These are phyloP conservation scores for Seminavis robusta DNA, from an alignment of 108 stramenopile species.

Conservation along the genomic window DNA sequence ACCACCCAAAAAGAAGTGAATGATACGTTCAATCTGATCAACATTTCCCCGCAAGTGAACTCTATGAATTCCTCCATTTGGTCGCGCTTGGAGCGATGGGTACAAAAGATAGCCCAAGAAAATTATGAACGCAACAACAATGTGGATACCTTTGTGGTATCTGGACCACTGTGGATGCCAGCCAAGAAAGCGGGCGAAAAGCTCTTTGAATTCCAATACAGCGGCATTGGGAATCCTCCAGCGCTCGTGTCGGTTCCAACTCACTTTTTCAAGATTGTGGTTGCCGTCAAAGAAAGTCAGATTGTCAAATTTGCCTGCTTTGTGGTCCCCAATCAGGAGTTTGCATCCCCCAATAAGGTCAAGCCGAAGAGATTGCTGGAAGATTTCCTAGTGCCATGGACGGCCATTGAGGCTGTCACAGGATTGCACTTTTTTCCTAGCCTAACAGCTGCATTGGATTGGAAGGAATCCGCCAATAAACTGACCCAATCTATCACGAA, in stretches of 20 bases:
- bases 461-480: slow-evolving; percentile 21
- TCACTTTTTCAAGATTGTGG: slow-evolving; percentile 83
- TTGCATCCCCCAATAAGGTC: not conserved
- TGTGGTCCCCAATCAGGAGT: slow-evolving; percentile 68
- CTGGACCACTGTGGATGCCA: slow-evolving; percentile 82
- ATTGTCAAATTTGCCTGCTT: slow-evolving; percentile 72
- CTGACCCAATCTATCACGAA: too few species aligned
- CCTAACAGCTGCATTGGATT: slow-evolving; percentile 13
- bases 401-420: slow-evolving; percentile 74
- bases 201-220: slow-evolving; percentile 51
- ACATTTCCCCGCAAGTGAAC: slow-evolving; percentile 64
- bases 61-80: slow-evolving; percentile 60
- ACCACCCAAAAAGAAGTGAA: slow-evolving; percentile 5
- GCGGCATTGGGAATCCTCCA: slow-evolving; percentile 65
- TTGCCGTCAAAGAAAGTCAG: slow-evolving; percentile 17
- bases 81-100: slow-evolving; percentile 52
- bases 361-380: slow-evolving; percentile 26
- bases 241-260: slow-evolving; percentile 74
- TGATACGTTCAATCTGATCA: slow-evolving; percentile 67
- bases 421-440: slow-evolving; percentile 76
- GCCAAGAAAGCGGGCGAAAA: slow-evolving; percentile 8
- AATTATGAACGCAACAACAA: not conserved
- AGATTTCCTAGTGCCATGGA: slow-evolving; percentile 72
- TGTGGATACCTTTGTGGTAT: slow-evolving; percentile 51
- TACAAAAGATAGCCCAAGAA: slow-evolving; percentile 30